Evolutionary conservation across 768 basidiomycete genomes (phyloP).

Genomic region (Grammothele lineata): DNA sequence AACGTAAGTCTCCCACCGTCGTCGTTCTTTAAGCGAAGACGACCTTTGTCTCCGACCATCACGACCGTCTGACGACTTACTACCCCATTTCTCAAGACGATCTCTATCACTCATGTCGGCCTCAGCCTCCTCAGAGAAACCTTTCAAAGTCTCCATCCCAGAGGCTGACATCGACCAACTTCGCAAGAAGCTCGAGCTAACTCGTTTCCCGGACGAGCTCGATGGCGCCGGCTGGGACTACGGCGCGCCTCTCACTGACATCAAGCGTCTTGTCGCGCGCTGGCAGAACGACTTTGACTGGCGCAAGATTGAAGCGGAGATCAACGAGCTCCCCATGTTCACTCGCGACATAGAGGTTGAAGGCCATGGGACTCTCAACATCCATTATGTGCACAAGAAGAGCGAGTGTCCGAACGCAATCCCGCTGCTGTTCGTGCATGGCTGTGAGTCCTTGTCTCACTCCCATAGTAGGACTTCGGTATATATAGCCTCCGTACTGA

Average conservation of each 20-base stretch:
- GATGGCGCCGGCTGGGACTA: conserved; percentile 25
- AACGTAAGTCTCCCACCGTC: too few species aligned
- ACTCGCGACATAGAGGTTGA: conserved; percentile 46
- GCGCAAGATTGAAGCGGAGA: conserved; percentile 43
- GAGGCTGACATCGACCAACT: conserved; percentile 19
- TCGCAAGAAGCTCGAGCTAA: conserved; percentile 20
- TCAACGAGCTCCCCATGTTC: conserved; percentile 57
- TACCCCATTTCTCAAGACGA: too few species aligned
- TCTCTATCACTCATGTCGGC: too few species aligned
- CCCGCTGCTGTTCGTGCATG: conserved; percentile 58
- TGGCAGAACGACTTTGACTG: conserved; percentile 58
- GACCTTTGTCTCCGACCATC: too few species aligned
- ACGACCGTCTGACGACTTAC: too few species aligned
- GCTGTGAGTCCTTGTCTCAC: conserved; percentile 35
- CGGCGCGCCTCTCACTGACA: conserved; percentile 39
- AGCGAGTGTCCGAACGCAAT: conserved; percentile 43
- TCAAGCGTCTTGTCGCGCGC: conserved; percentile 41
- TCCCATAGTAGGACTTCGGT: too few species aligned
- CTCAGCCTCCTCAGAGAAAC: too few species aligned
- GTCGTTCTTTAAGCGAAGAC: too few species aligned
- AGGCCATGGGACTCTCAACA: conserved; percentile 41
- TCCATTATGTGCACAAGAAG: conserved; percentile 57
- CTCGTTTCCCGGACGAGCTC: conserved; percentile 25
- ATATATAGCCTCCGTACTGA: not conserved
- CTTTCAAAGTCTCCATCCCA: conserved; percentile 21